Base-by-base conservation (phyloP, 2,329 filamentous ascomycete species). In the Aspergillus sp. region DNA sequence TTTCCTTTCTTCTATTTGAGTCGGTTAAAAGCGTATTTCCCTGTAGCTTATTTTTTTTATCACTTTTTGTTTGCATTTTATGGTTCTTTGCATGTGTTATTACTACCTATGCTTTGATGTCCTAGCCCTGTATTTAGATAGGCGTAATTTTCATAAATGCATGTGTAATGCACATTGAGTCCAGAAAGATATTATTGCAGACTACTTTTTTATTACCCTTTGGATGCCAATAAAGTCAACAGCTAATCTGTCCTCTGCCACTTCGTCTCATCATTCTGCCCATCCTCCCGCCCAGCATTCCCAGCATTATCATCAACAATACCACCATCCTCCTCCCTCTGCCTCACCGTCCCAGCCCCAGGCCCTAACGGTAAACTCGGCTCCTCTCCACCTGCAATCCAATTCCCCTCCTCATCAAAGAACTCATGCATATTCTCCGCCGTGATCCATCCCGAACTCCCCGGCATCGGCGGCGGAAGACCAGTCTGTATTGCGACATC, bases 391-490 rank as follows among this genome's bases (percentile, higher is more conserved):
- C 73, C 36, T 57, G 73, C 78, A 52, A 86, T 84, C 79, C 85
- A 91, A 61, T 91, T 89, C 2, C 88, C 88, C 6, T 89, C 78
- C 51, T 78, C 82, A 57, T 93, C 86, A 66, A 93, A 86, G 61
- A 82, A 94, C 56, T 94, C 80, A 53, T 85, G 75, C 63, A 94
- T 83, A 58, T 96, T 97, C 47, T 95, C 91, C 6, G 87, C 86
- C 10, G 91, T 97, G 61, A 97, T 74, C 73, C 72, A 75, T 6
- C 73, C 72, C 1, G 71, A 73, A 47, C 73, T 74, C 10, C 72
- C 72, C 33, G 68, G 70, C 57, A 75, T 64, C 3, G 73, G 67
- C 32, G 72, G 72, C 29, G 73, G 73, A 45, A 71, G 50, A 5
- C 69, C 68, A 38, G 65, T 55, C 51, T 65, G 63, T 43, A 66